Evolutionary conservation across 306 rosid species (phyloP), one percentile per base, ranked within the genome.

Genomic region (Senna tora): DNA sequence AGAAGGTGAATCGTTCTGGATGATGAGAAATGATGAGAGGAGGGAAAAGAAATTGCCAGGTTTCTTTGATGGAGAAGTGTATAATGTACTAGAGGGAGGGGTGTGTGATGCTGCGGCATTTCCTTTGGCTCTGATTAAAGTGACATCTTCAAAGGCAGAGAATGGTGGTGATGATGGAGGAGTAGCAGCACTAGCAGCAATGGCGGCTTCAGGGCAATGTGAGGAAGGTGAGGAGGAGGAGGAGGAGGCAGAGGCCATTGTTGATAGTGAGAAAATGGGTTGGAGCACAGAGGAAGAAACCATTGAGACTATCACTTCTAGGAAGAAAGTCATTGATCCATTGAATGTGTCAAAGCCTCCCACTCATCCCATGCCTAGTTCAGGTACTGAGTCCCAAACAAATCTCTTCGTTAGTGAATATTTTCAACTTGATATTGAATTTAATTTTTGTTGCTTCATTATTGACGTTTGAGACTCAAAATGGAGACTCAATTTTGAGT

Each of bases 11-110:
- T 84, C 84, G 0, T 84, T 84, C 59, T 84, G 88, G 88, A 33
- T 76, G 51, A 84, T 81, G 88, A 81, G 84, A 14, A 81, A 73
- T 25, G 82, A 78, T 34, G 51, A 51, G 36, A 65, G 84, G 80
- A 81, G 71, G 45, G 88, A 79, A 5, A 81, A 49, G 30, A 84
- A 81, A 1, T 45, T 84, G 32, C 86, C 88, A 0, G 80, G 88
- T 46, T 84, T 75, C 74, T 81, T 84, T 54, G 88, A 84, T 20
- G 13, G 69, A 16, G 84, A 79, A 32, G 84, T 84, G 15, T 84
- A 72, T 13, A 78, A 73, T 41, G 82, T 69, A 2, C 19, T 81
- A 30, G 80, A 84, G 53, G 88, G 84, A 51, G 83, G 75, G 55
- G 77, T 69, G 0, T 73, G 75, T 36, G 68, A 80, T 6, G 77